Conservation (phyloP, 1,284 basidiomycete genomes). For the Ustilago bromivora region DNA sequence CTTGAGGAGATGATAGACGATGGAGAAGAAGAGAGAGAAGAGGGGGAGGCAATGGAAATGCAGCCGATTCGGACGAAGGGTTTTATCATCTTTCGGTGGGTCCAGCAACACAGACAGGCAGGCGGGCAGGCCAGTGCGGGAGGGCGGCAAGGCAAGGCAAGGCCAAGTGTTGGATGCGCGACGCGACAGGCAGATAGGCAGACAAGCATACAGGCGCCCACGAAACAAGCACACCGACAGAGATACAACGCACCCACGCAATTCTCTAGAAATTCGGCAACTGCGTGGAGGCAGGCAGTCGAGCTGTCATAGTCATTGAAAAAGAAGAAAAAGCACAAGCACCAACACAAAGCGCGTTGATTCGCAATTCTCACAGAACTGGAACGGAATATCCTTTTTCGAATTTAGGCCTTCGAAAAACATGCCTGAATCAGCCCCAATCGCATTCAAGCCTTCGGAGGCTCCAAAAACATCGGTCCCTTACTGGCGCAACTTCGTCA, state of each 20-base stretch:
- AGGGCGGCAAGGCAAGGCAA: neutral
- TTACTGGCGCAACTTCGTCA: neutral
- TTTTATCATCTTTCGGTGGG: conserved; percentile 39
- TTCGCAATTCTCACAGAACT: conserved; percentile 6
- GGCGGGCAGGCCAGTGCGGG: neutral
- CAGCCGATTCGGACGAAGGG: conserved; percentile 37
- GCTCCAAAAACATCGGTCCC: too few species aligned
- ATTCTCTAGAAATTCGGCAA: conserved; percentile 3
- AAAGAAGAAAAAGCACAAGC: neutral
- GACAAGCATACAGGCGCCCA: neutral
- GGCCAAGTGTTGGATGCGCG: conserved; percentile 22
- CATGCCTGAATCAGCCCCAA: neutral
- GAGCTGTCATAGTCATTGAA: neutral
- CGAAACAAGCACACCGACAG: conserved; percentile 1
- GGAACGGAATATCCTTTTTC: conserved; percentile 17
- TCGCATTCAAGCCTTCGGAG: conserved; percentile 20
- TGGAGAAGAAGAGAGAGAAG: conserved; percentile 21
- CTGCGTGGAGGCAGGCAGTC: conserved; percentile 1
- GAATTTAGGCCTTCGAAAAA: conserved; percentile 15
- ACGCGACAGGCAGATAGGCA: conserved; percentile 16
- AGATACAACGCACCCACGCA: neutral
- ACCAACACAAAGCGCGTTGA: conserved; percentile 26
- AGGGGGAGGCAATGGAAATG: conserved; percentile 21
- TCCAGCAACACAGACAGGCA: neutral
- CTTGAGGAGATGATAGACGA: conserved; percentile 35